phyloP scores from a whole-genome alignment of 306 rosid genomes.

The Alnus rubra region DNA sequence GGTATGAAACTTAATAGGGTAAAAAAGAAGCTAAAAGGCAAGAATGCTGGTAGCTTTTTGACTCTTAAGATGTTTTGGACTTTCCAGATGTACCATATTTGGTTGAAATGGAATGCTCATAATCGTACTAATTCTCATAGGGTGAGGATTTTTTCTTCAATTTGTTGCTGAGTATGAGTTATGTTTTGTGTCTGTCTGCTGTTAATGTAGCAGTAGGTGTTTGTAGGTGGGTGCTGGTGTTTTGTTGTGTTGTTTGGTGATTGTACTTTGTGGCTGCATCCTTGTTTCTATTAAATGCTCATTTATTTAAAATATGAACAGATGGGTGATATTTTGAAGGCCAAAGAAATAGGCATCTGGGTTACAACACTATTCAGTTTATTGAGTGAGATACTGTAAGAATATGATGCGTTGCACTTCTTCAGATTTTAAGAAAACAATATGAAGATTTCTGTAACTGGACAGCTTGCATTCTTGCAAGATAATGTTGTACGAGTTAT shows the following conservation, averaged over 20 bases:
- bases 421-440: neutral
- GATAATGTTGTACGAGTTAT: neutral
- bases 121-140: neutral
- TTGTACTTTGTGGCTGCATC: neutral
- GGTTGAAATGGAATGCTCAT: neutral
- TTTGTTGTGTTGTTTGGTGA: neutral
- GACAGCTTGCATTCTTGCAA: neutral
- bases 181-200: neutral
- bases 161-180: constrained; percentile 1
- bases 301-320: neutral
- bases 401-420: too few relatives aligned
- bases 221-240: neutral
- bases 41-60: neutral
- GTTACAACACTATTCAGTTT: neutral
- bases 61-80: constrained; percentile 1
- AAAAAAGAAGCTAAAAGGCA: neutral
- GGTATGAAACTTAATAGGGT: neutral
- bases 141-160: neutral
- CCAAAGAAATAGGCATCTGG: neutral
- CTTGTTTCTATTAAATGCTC: neutral
- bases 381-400: neutral
- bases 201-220: neutral
- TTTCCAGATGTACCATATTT: neutral
- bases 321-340: neutral
- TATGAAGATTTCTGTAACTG: neutral